Evolutionary conservation across 345 rosid genomes (phyloP).

Genomic region (Moricandia arvensis): DNA sequence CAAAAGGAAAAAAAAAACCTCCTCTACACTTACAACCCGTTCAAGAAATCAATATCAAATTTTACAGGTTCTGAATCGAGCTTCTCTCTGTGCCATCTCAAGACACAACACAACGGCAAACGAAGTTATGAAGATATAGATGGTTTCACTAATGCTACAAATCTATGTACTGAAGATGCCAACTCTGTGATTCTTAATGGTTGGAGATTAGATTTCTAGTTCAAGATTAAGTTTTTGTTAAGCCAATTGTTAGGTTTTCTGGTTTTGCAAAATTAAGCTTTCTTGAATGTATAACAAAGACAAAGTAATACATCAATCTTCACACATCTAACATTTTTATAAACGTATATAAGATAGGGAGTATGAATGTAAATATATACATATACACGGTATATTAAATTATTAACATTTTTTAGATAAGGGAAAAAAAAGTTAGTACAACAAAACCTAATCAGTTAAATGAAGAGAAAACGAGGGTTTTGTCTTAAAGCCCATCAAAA

Average conservation of each 20-base stretch:
- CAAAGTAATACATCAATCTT: background rate
- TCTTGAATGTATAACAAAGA: background rate
- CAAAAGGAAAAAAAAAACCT: background rate
- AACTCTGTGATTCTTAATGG: background rate
- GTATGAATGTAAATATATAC: background rate
- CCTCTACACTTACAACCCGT: background rate
- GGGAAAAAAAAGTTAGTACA: slow-evolving; percentile 22
- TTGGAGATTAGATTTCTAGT: background rate
- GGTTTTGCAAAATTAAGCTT: background rate
- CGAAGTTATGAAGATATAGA: background rate
- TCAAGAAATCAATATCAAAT: background rate
- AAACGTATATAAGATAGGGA: background rate
- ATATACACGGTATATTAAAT: background rate
- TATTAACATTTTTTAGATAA: background rate
- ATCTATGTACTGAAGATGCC: background rate
- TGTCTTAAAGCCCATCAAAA: slow-evolving; percentile 40
- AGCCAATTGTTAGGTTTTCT: background rate
- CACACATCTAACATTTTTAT: background rate
- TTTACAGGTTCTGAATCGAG: background rate
- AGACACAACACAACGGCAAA: background rate
- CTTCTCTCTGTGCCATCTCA: background rate
- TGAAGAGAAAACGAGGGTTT: slow-evolving; percentile 41
- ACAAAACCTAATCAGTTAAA: slow-evolving; percentile 36
- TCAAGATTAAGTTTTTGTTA: background rate
- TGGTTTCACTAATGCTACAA: background rate